Conservation (phyloP, 2,329 filamentous ascomycete genomes). For the Neonectria sp. region DNA sequence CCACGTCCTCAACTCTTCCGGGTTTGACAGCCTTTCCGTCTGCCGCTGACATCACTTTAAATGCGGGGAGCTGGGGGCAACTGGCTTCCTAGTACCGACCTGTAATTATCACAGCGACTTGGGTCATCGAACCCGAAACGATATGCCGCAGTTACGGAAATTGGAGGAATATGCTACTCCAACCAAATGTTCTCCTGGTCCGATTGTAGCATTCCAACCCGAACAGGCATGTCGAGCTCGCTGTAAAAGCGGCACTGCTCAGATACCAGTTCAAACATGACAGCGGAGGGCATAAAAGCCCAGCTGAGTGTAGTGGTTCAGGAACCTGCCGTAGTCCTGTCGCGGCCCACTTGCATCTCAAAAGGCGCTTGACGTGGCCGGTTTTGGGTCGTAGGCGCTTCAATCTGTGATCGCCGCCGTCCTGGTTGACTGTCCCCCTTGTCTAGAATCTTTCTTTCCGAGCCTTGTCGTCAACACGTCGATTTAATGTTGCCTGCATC, state of each 20-base stretch:
- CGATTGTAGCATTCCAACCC: background rate
- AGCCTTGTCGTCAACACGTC: slow-evolving; percentile 3
- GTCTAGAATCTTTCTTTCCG: background rate
- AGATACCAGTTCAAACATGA: background rate
- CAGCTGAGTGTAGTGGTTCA: background rate
- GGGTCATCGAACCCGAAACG: background rate
- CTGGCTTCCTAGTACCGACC: no score
- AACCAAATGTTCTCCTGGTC: background rate
- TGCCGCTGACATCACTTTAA: slow-evolving; percentile 2
- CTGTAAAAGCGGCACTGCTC: background rate
- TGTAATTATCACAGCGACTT: background rate
- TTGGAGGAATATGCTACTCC: background rate
- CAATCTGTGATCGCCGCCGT: slow-evolving; percentile 1
- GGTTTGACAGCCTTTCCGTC: background rate
- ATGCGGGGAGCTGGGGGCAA: background rate
- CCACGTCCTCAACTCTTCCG: background rate
- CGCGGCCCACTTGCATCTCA: slow-evolving; percentile 2
- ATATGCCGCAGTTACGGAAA: background rate
- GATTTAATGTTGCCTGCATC: slow-evolving; percentile 15
- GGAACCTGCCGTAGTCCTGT: slow-evolving; percentile 19
- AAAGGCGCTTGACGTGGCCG: background rate
- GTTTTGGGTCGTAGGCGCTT: background rate
- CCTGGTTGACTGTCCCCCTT: background rate
- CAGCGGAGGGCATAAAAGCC: background rate
- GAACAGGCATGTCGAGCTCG: background rate